Evolutionary conservation across 805 yeast genomes (phyloP).

Genomic region (Kuraishia capsulata): DNA sequence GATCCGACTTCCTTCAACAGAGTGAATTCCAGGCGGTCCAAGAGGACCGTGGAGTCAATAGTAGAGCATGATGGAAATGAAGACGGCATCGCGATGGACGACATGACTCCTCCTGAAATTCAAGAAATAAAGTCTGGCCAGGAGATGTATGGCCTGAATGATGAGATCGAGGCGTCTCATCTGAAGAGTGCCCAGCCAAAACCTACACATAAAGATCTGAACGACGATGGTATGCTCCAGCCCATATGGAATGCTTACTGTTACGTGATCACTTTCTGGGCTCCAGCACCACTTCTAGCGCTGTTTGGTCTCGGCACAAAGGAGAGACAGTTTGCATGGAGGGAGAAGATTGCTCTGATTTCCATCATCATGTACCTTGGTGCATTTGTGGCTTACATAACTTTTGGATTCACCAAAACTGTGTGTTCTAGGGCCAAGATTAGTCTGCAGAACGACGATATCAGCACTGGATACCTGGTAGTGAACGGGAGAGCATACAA

Average conservation of each 20-base stretch:
- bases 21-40: constrained; percentile 1
- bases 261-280: constrained; percentile 80
- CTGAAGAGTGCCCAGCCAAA: constrained; percentile 5
- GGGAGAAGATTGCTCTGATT: constrained; percentile 86
- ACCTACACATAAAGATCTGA: constrained; percentile 19
- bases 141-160: constrained; percentile 53
- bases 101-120: not conserved
- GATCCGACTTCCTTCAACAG: constrained; percentile 32
- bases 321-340: constrained; percentile 91
- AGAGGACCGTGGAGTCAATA: not conserved
- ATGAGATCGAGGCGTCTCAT: constrained; percentile 28
- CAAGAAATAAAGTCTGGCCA: constrained; percentile 25
- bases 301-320: constrained; percentile 71
- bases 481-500: constrained; percentile 79
- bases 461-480: constrained; percentile 52
- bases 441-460: constrained; percentile 53
- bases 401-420: constrained; percentile 83
- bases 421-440: constrained; percentile 48
- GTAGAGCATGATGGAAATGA: not conserved
- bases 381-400: constrained; percentile 71
- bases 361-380: constrained; percentile 69
- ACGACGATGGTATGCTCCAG: constrained; percentile 14
- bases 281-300: constrained; percentile 65
- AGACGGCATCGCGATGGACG: constrained; percentile 8
- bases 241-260: constrained; percentile 76